Evolutionary conservation across 225 moss, liverwort and hornwort genomes (phyloP), one percentile per base, ranked within the genome.

Genomic region (Straminergon stramineum): DNA sequence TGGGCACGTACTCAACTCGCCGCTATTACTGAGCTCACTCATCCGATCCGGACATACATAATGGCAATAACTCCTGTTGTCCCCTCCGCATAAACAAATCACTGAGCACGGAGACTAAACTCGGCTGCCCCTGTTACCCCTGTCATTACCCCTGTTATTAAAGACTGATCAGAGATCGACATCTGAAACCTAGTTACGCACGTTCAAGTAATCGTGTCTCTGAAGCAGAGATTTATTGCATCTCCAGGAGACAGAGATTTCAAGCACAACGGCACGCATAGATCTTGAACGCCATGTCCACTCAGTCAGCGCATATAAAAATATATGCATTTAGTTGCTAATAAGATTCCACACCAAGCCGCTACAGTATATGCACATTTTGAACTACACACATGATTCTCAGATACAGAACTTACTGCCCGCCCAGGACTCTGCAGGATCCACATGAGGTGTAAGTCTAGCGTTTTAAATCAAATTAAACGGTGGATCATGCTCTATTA

Each of bases 21-120:
- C 67, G 57, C 90, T 82, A 51, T 88, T 68, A 85, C 88, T 86
- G 78, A 64, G 73, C 83, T 76, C 55, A 68, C 43, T 43, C 85
- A 75, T 80, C 84, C 9, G 67, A 79, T 86, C 90, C 90, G 86
- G 84, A 90, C 89, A 84, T 39, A 32, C 75, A 56, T 68, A 69
- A 85, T 86, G 83, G 74, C 84, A 88, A 75, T 92, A 60, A 92
- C 89, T 90, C 13, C 84, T 24, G 24, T 80, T 90, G 92, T 92
- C 90, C 86, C 92, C 93, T 87, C 88, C 86, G 79, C 83, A 78
- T 80, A 84, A 86, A 51, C 84, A 86, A 62, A n/a, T 67, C 89
- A 82, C 90, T 86, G 87, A 87, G 56, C 82, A 90, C 86, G 86
- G 81, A 75, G 86, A 73, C 63, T 86, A 73, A 35, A 81, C 43